Base-by-base conservation (phyloP, 1,284 basidiomycete genomes). In the Cryptococcus amylolentus region DNA sequence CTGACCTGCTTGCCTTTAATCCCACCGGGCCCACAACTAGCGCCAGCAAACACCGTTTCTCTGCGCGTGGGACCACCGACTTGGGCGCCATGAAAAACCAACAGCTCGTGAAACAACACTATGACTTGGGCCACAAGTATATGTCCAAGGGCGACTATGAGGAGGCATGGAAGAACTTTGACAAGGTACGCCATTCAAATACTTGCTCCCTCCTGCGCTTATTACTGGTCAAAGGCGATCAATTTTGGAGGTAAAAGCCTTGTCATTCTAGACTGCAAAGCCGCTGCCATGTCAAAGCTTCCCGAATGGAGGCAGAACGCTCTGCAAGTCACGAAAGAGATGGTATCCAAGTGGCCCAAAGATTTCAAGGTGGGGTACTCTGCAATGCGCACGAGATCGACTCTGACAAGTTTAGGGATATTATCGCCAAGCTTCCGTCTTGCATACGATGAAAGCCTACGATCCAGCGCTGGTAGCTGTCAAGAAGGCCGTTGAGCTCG, bases 341-440 rank as follows among this genome's bases (percentile, higher is more conserved):
- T 68, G 62, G 61, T 67, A 37, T 49, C 60, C 26, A 61, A 60
- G 41, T 66, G 56, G 37, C 63, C 63, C 10, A 54, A 63, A 14
- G 62, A 66, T 47, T 56, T 57, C 40, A 48, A 57, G 18, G 67
- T 65, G 52, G 48, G 48, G 63, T 60, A 2, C 40, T n/a, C 35
- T 46, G 31, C 51, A 45, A 44, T n/a, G 31, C 28, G 40, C 35
- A 4, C 31, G 44, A 39, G 12, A 26, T 12, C 35, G 44, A 27
- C 9, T 28, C 18, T 27, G 18, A 18, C 40, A 31, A 14, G 23
- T 49, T 40, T 26, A 73, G 71, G 63, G 69, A 16, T 69, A 64
- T 55, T 67, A 64, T 51, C 63, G 70, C 6, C 56, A 63, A 51
- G 70, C 66, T 1, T 58, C 53, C 5, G 50, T 70, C 10, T 56